Conservation (phyloP, 805 yeast genomes). For the Teunomyces lycoperdinae region DNA sequence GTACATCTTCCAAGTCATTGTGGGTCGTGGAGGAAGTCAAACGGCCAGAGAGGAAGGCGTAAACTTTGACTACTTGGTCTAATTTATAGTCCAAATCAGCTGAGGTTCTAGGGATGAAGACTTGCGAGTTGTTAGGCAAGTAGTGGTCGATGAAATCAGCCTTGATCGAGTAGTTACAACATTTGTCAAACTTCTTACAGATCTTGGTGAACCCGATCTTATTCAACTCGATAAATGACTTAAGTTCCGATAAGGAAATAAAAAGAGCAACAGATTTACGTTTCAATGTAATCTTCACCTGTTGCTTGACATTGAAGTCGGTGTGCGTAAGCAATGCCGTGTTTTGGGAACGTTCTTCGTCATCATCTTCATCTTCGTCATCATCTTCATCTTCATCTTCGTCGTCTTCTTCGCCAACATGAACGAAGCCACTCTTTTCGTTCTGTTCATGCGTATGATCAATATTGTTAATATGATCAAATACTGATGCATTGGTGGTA, state of each 20-base stretch:
- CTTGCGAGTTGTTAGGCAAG: constrained; percentile 47
- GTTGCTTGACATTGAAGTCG: constrained; percentile 49
- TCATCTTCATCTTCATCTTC: constrained; percentile 35
- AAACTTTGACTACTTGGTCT: constrained; percentile 50
- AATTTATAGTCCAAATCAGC: constrained; percentile 47
- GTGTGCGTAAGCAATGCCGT: constrained; percentile 50
- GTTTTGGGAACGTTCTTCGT: constrained; percentile 23
- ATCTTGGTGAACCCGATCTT: constrained; percentile 87
- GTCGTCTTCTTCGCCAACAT: constrained; percentile 10
- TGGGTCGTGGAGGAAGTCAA: constrained; percentile 48
- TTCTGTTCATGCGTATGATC: constrained; percentile 12
- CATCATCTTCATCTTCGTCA: constrained; percentile 26
- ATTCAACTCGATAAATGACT: constrained; percentile 80
- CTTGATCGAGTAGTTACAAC: constrained; percentile 60
- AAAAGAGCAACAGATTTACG: constrained; percentile 63
- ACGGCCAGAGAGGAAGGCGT: constrained; percentile 43
- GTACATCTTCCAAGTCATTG: constrained; percentile 42
- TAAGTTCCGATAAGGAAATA: constrained; percentile 76
- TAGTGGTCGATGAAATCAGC: constrained; percentile 50
- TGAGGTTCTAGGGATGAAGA: constrained; percentile 46
- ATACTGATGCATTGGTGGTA: constrained; percentile 23
- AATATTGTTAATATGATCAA: constrained; percentile 24
- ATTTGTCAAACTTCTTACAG: constrained; percentile 88
- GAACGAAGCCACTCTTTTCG: constrained; percentile 13
- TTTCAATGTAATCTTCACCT: constrained; percentile 60